Conservation (phyloP, 352 stramenopile species). For the Globisporangium uncinulatum region DNA sequence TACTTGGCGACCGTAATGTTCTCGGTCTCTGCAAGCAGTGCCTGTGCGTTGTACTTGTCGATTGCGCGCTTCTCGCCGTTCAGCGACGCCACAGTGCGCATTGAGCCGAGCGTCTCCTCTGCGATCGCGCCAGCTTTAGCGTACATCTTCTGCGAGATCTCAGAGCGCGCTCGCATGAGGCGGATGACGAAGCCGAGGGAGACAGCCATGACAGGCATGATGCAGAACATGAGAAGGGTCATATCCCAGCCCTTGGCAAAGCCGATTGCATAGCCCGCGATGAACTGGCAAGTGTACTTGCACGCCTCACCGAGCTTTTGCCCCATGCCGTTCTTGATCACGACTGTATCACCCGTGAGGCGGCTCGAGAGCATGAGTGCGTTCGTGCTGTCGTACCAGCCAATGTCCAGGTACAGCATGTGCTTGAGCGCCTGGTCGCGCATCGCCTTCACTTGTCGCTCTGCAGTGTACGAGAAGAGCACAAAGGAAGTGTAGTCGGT, state of each 20-base stretch:
- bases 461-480: slow-evolving; percentile 14
- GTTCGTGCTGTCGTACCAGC: slow-evolving; percentile 20
- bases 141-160: slow-evolving; percentile 17
- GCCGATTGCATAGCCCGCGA: slow-evolving; percentile 17
- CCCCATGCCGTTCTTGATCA: slow-evolving; percentile 28
- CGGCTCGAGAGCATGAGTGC: slow-evolving; percentile 17
- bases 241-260: slow-evolving; percentile 26
- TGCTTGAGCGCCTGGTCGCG: slow-evolving; percentile 15
- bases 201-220: slow-evolving; percentile 23
- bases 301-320: slow-evolving; percentile 15
- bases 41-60: slow-evolving; percentile 18
- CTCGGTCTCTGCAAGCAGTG: slow-evolving; percentile 12
- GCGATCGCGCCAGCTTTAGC: slow-evolving; percentile 23
- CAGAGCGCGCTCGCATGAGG: slow-evolving; percentile 4
- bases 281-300: slow-evolving; percentile 1
- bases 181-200: slow-evolving; percentile 21
- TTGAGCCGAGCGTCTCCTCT: slow-evolving; percentile 25
- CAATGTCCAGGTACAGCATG: slow-evolving; percentile 25
- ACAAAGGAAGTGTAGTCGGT: slow-evolving; percentile 16
- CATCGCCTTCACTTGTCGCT: slow-evolving; percentile 23
- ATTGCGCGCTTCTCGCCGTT: slow-evolving; percentile 19
- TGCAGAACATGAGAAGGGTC: slow-evolving; percentile 18
- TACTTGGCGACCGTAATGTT: slow-evolving; percentile 18
- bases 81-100: slow-evolving; percentile 23
- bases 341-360: slow-evolving; percentile 20